phyloP scores from a whole-genome alignment of 1,284 basidiomycete genomes.

The Ceratobasidium papillatum region DNA sequence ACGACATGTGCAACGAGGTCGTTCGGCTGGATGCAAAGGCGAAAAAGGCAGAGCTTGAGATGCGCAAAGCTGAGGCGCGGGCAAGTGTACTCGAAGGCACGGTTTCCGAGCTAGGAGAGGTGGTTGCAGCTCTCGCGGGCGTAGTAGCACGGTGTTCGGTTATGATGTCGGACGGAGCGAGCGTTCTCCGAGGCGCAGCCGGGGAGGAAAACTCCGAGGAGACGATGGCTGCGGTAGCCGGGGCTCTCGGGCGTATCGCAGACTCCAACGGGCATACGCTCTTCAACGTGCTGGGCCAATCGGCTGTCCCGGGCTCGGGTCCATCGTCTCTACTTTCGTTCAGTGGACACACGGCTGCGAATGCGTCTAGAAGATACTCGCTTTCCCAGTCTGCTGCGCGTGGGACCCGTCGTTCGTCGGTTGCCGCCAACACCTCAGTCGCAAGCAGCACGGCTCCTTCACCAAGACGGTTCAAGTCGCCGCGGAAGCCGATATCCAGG shows the following conservation, averaged over 20 bases:
- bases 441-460: slow-evolving; percentile 52
- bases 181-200: slow-evolving; percentile 58
- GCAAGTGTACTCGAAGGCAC: slow-evolving; percentile 72
- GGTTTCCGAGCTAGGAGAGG: slow-evolving; percentile 70
- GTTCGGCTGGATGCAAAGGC: slow-evolving; percentile 75
- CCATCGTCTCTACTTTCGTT: slow-evolving; percentile 56
- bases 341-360: slow-evolving; percentile 41
- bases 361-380: slow-evolving; percentile 28
- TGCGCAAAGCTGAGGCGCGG: slow-evolving; percentile 72
- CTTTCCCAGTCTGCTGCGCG: slow-evolving; percentile 22
- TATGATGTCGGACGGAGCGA: slow-evolving; percentile 72
- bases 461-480: slow-evolving; percentile 59
- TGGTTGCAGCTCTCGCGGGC: slow-evolving; percentile 75
- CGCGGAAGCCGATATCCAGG: slow-evolving; percentile 64
- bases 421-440: slow-evolving; percentile 27
- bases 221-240: slow-evolving; percentile 59
- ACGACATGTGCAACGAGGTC: slow-evolving; percentile 74
- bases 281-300: slow-evolving; percentile 68
- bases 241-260: slow-evolving; percentile 63
- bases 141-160: slow-evolving; percentile 83
- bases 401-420: slow-evolving; percentile 50
- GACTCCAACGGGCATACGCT: slow-evolving; percentile 74
- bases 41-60: slow-evolving; percentile 77
- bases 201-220: slow-evolving; percentile 49
- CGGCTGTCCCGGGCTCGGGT: slow-evolving; percentile 64